phyloP scores from a whole-genome alignment of 257 asterid species.

The Apocynum venetum region DNA sequence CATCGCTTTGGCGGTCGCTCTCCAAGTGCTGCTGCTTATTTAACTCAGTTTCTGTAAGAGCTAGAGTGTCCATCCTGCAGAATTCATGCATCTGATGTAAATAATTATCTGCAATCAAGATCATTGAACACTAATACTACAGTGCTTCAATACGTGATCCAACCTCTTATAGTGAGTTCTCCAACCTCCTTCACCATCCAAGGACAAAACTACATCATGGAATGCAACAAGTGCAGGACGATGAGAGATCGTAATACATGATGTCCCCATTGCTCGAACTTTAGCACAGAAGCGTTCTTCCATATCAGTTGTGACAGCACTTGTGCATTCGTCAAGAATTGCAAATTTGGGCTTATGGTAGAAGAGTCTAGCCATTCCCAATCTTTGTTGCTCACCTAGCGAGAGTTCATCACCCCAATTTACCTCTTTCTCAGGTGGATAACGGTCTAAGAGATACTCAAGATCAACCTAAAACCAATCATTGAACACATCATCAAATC shows the following conservation, averaged over 20 bases:
- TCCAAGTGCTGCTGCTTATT: slow-evolving; percentile 43
- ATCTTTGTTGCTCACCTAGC: slow-evolving; percentile 95
- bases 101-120: slow-evolving; percentile 17
- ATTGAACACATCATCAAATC: slow-evolving; percentile 5
- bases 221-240: slow-evolving; percentile 99
- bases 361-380: slow-evolving; percentile 99
- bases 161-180: slow-evolving; percentile 77
- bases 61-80: slow-evolving; percentile 64
- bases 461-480: slow-evolving; percentile 75
- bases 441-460: slow-evolving; percentile 90
- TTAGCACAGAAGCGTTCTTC: slow-evolving; percentile 95
- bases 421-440: slow-evolving; percentile 91
- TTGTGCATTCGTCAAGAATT: slow-evolving; percentile 94
- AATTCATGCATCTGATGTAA: slow-evolving; percentile 19
- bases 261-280: slow-evolving; percentile 99
- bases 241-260: slow-evolving; percentile 96
- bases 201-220: slow-evolving; percentile 92
- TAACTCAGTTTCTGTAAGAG: slow-evolving; percentile 51
- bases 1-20: slow-evolving; percentile 84
- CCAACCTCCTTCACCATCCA: slow-evolving; percentile 99
- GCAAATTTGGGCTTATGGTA: slow-evolving; percentile 98
- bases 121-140: neutral
- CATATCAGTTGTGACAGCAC: slow-evolving; percentile 99
- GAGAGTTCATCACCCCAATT: slow-evolving; percentile 99
- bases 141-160: slow-evolving; percentile 12